Conservation (phyloP, 495 filamentous ascomycete genomes). For the Amorphotheca resinae region DNA sequence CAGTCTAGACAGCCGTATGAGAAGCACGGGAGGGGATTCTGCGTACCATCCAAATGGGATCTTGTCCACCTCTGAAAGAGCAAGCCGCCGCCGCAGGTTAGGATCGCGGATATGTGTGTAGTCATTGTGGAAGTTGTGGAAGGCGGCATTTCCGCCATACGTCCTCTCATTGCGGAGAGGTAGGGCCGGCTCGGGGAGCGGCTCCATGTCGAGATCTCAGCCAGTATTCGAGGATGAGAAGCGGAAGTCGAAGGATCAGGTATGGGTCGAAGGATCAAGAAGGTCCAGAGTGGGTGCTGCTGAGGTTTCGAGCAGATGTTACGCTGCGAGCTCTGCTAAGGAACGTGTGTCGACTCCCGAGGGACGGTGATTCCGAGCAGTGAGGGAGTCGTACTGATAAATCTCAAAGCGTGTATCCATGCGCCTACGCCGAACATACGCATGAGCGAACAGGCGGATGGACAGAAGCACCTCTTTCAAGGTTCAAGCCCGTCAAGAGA, state of each 20-base stretch:
- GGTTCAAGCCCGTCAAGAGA: no score
- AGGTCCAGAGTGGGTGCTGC: no score
- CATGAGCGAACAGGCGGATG: no score
- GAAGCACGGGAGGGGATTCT: constrained; percentile 37
- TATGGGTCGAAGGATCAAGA: not conserved
- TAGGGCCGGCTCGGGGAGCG: constrained; percentile 14
- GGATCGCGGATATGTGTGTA: constrained; percentile 54
- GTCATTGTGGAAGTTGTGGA: constrained; percentile 47
- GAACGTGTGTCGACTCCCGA: no score
- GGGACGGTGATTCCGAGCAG: no score
- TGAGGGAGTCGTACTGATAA: no score
- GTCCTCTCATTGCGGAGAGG: constrained; percentile 16
- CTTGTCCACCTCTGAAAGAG: constrained; percentile 55
- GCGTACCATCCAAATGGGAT: constrained; percentile 66
- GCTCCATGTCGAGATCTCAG: no score
- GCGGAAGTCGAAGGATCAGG: not conserved
- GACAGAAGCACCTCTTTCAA: no score
- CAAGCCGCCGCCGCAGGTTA: constrained; percentile 55
- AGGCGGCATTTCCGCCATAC: constrained; percentile 41
- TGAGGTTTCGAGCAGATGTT: no score
- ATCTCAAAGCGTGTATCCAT: no score
- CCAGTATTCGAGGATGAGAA: not conserved
- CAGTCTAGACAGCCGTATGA: not conserved
- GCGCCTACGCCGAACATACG: no score
- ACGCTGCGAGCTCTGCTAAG: no score